Evolutionary conservation across 2,329 filamentous ascomycete species (phyloP), one percentile per base, ranked within the genome.

Genomic region (Pseudogymnoascus sp.): DNA sequence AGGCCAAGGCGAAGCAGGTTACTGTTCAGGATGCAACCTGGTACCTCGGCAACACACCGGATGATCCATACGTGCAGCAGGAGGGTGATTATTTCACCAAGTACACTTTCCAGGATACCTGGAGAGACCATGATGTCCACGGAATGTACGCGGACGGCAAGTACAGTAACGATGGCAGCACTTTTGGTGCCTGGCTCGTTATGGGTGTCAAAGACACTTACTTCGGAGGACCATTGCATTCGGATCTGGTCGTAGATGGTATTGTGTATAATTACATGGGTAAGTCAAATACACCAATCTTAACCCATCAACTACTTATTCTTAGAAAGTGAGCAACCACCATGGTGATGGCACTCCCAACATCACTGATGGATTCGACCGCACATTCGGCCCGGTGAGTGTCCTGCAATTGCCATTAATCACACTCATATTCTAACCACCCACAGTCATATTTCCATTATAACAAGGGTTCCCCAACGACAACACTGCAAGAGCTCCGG

Each of bases 201-300:
- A 84, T 85, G 80, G 87, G 87, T 68, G 86, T 82, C 0, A 82
- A 80, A 66, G 84, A 88, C 61, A 85, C 83, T 0, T 86, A 86
- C 67, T 86, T 82, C 68, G 82, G 82, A 7, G 85, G 85, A 0
- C 85, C 85, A 0, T 73, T 84, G 2, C 84, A 87, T 71, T 86
- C 84, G 0, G 86, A 88, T 68, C 74, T 88, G 5, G 80, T 80
- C 0, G 85, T 88, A 0, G 85, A 88, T 67, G 85, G 84, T 0
- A 87, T 88, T 56, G 78, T 88, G 0, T 87, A 88, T 71, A 86
- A 88, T 69, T 88, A 88, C 68, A 80, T 83, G 40, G 71, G 73
- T 72, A 61, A 64, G 66, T 68, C 16, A 40, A 16, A 18, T 46
- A 37, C 18, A 28, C 14, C 36, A 11, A 9, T n/a, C 5, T 53